phyloP scores from a whole-genome alignment of 2,329 filamentous ascomycete species.

The Xylariaceae sp. region DNA sequence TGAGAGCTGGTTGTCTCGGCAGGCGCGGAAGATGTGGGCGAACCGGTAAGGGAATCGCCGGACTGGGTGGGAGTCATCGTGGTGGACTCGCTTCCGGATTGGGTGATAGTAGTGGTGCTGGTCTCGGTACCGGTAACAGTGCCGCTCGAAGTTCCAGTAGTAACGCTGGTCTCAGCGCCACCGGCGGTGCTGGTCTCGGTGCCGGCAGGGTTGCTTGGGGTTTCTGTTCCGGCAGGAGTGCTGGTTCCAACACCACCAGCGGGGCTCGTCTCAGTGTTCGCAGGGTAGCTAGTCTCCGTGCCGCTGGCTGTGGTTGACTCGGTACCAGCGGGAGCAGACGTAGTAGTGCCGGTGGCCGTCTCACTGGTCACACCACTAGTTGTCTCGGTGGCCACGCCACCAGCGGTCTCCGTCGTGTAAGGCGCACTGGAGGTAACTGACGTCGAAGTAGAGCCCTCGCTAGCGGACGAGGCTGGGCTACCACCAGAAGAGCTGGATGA shows the following conservation, averaged over 20 bases:
- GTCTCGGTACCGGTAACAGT: constrained; percentile 3
- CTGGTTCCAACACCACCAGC: constrained; percentile 11
- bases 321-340: neutral
- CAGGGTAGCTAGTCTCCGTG: too few species aligned
- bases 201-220: constrained; percentile 4
- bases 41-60: constrained; percentile 3
- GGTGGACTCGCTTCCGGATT: constrained; percentile 4
- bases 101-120: constrained; percentile 1
- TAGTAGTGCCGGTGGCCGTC: neutral
- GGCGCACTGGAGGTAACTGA: too few species aligned
- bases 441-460: too few species aligned
- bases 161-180: neutral
- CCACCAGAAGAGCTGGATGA: too few species aligned
- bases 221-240: constrained; percentile 11
- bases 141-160: constrained; percentile 4
- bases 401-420: too few species aligned
- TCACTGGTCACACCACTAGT: too few species aligned
- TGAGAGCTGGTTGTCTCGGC: constrained; percentile 1
- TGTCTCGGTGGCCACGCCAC: too few species aligned
- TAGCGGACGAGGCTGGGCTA: too few species aligned
- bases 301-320: too few species aligned
- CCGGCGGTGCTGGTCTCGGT: neutral
- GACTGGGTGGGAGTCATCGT: constrained; percentile 2
- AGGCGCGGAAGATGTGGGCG: constrained; percentile 4
- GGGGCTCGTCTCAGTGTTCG: too few species aligned